phyloP scores from a whole-genome alignment of 2,329 filamentous ascomycete species.

The Trichoderma sp. region DNA sequence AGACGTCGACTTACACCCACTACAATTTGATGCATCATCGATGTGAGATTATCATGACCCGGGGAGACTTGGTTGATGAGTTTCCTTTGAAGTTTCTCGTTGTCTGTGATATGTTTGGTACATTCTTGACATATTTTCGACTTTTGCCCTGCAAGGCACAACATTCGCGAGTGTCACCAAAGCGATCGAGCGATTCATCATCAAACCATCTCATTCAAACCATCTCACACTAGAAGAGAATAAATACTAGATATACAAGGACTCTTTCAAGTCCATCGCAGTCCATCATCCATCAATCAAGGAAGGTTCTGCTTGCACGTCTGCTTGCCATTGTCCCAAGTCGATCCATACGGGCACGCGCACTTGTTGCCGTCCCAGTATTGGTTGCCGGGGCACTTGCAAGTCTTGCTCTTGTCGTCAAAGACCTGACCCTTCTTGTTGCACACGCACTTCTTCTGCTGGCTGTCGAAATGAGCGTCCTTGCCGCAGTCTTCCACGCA shows the following conservation, averaged over 20 bases:
- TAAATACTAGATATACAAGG: not conserved
- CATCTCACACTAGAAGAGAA: no score
- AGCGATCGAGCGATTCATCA: no score
- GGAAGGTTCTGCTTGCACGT: slow-evolving; percentile 15
- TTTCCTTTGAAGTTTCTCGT: no score
- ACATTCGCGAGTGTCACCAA: no score
- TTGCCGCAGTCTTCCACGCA: slow-evolving; percentile 29
- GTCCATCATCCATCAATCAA: not conserved
- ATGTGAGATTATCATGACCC: no score
- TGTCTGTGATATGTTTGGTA: no score
- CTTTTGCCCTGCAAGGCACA: no score
- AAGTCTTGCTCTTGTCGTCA: slow-evolving; percentile 21
- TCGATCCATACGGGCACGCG: slow-evolving; percentile 24
- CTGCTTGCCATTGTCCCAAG: slow-evolving; percentile 21
- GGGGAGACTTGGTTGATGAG: no score
- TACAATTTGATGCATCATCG: no score
- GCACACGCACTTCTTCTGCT: slow-evolving; percentile 26
- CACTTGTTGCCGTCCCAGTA: slow-evolving; percentile 21
- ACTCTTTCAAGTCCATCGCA: not conserved
- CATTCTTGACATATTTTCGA: no score
- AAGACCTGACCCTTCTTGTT: slow-evolving; percentile 27
- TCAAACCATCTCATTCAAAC: no score
- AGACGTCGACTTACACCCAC: no score
- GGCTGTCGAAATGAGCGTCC: slow-evolving; percentile 17
- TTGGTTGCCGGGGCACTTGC: slow-evolving; percentile 26